Base-by-base conservation (phyloP, 139 green algal species). In the Ettlia oleoabundans region DNA sequence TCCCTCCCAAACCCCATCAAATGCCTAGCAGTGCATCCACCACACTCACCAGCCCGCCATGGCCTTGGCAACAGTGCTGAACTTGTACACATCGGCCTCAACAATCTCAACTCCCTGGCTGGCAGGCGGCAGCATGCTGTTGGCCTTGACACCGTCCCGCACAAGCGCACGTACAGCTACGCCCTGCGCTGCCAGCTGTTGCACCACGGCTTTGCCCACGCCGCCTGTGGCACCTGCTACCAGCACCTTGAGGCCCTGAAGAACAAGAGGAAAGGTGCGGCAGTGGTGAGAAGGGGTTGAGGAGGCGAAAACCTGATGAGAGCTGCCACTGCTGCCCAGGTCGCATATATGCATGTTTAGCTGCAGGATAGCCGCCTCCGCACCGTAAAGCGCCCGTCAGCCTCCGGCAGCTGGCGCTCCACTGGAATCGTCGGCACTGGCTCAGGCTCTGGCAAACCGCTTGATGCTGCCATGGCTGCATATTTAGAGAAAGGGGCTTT, bases 1-100 rank as follows among this genome's bases (percentile, higher is more conserved):
- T n/a, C n/a, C n/a, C n/a, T n/a, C n/a, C n/a, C n/a, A n/a, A n/a
- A n/a, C n/a, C n/a, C n/a, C n/a, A n/a, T n/a, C n/a, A n/a, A n/a
- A n/a, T n/a, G n/a, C n/a, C n/a, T n/a, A n/a, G n/a, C n/a, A n/a
- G n/a, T n/a, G n/a, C n/a, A n/a, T n/a, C n/a, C 28, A 9, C 8
- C 24, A 19, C 67, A 28, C 77, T 75, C 78, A 86, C 87, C 85
- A 88, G 52, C 84, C 88, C 10, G 80, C 61, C 51, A 96, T n/a
- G 1, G 92, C 91, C 24, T 43, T 35, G 0, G 84, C 81, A 77
- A 97, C 80, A 1, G 83, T 89, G 8, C 66, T 61, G 66, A 86
- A 96, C 73, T 94, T 84, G 64, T 85, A 92, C 19, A 97, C 92
- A 67, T 95, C 89, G 3, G 82, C 89, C 32, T 89, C 81, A 28